Conservation (phyloP, 805 yeast species). For the Sugiyamaella boreocaroliniensis region DNA sequence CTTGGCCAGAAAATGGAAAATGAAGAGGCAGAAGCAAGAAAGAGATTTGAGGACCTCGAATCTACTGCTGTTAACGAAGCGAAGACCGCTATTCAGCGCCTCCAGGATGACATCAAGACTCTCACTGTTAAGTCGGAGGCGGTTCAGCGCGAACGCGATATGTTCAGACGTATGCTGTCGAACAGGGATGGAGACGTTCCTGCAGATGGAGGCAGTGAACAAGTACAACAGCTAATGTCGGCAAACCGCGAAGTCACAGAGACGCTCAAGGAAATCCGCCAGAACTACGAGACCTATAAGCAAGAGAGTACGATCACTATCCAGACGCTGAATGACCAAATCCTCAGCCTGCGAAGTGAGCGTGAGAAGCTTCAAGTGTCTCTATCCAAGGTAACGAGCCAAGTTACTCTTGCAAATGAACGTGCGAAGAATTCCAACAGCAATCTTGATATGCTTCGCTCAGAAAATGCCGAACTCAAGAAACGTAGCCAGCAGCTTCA, state of each 20-base stretch:
- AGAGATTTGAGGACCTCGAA: constrained; percentile 23
- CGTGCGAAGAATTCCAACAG: constrained; percentile 40
- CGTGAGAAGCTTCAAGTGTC: constrained; percentile 44
- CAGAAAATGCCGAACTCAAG: constrained; percentile 43
- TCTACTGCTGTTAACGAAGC: constrained; percentile 32
- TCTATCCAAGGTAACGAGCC: constrained; percentile 49
- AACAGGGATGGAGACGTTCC: constrained; percentile 51
- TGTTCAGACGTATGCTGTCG: constrained; percentile 39
- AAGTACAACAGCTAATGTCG: constrained; percentile 12
- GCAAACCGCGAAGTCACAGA: constrained; percentile 22
- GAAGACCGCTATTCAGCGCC: constrained; percentile 26
- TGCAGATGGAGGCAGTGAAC: constrained; percentile 38
- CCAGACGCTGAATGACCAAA: constrained; percentile 43
- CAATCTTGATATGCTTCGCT: constrained; percentile 35
- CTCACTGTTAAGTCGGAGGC: constrained; percentile 48
- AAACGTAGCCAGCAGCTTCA: constrained; percentile 37
- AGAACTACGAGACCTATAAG: constrained; percentile 34
- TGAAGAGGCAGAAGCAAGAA: constrained; percentile 39
- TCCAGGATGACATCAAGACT: constrained; percentile 35
- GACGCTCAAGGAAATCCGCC: constrained; percentile 28
- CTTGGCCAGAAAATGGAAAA: constrained; percentile 66
- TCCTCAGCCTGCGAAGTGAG: constrained; percentile 35
- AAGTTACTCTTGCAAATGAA: constrained; percentile 48
- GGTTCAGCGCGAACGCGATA: constrained; percentile 61
- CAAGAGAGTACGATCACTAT: constrained; percentile 40